Percentiles rank a stretch among this genome's conserved stretches.
Evolutionary conservation across 140 eudicot species (phyloP).

Genomic region (Stevia rebaudiana): DNA sequence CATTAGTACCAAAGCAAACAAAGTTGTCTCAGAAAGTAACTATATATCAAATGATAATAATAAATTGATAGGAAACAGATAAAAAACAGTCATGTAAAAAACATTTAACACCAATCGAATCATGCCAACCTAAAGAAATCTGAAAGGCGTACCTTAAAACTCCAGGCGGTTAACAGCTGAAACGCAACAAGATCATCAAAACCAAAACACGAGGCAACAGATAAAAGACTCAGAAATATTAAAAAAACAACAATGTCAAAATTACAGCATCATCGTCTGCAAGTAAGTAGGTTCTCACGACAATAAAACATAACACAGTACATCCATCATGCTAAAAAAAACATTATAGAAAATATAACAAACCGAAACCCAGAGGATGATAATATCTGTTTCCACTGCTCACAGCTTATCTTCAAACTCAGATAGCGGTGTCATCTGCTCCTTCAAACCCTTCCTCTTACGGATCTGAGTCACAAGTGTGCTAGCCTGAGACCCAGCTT

Average conservation of each 20-base stretch:
- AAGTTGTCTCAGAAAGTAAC: no score
- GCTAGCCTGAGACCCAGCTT: conserved; percentile 44
- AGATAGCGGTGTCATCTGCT: conserved; percentile 70
- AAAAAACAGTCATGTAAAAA: no score
- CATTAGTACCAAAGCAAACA: no score
- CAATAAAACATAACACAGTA: conserved; percentile 19
- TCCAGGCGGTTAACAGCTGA: no score
- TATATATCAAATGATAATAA: no score
- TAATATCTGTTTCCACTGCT: conserved; percentile 11
- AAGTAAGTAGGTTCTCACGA: background rate
- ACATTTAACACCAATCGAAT: no score
- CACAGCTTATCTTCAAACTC: conserved; percentile 78
- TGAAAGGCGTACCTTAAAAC: no score
- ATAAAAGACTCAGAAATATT: background rate
- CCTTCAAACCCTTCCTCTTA: conserved; percentile 87
- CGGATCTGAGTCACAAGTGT: conserved; percentile 49
- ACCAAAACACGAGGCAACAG: background rate
- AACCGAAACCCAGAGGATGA: background rate
- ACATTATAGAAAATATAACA: conserved; percentile 18
- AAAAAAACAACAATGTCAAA: conserved; percentile 28
- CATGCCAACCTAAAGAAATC: no score
- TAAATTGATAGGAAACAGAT: no score
- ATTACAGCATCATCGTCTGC: conserved; percentile 15
- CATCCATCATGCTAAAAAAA: conserved; percentile 5
- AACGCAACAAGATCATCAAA: background rate